A percentile compares a stretch with the other conserved stretches of the same genome.
These are phyloP conservation scores for Theileria luwenshuni DNA, from an alignment of 169 alveolate genomes.

Conservation along the genomic window DNA sequence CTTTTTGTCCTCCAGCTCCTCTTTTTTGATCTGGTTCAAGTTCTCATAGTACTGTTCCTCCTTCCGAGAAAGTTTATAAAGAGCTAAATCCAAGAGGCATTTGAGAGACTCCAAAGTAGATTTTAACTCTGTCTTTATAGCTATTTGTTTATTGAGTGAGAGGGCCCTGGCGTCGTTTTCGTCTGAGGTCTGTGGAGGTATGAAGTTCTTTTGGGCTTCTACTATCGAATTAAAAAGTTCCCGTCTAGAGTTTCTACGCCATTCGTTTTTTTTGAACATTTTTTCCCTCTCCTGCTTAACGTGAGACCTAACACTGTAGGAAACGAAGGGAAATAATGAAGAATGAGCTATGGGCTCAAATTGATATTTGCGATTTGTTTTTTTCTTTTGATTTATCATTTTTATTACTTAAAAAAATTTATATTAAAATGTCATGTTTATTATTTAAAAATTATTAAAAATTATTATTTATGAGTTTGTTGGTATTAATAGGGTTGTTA, in stretches of 20 bases:
- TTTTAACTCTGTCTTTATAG: slow-evolving; percentile 28
- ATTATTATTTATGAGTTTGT: background rate
- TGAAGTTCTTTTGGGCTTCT: slow-evolving; percentile 9
- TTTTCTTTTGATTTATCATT: slow-evolving; percentile 13
- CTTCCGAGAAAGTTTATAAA: background rate
- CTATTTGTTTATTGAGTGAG: slow-evolving; percentile 47
- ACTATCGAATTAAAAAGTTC: slow-evolving; percentile 28
- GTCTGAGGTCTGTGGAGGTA: slow-evolving; percentile 53
- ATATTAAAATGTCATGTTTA: background rate
- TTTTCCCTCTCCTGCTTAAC: slow-evolving; percentile 13
- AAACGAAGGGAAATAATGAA: slow-evolving; percentile 33
- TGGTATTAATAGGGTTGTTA: slow-evolving; percentile 6
- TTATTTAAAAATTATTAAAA: slow-evolving; percentile 1
- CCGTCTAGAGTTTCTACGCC: slow-evolving; percentile 21
- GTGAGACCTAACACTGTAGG: slow-evolving; percentile 37
- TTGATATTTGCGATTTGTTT: slow-evolving; percentile 50
- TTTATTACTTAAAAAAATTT: background rate
- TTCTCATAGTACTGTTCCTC: slow-evolving; percentile 7
- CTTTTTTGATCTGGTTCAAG: slow-evolving; percentile 20
- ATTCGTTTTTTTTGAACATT: background rate
- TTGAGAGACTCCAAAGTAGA: slow-evolving; percentile 32
- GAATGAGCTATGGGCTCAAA: slow-evolving; percentile 58
- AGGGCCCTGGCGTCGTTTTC: slow-evolving; percentile 41
- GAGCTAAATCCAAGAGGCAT: slow-evolving; percentile 10
- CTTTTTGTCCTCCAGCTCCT: slow-evolving; percentile 24